Percentiles rank a stretch among this genome's conserved stretches.
Conservation (phyloP, 2,329 filamentous ascomycete genomes). For the Sarocladium oryzae region DNA sequence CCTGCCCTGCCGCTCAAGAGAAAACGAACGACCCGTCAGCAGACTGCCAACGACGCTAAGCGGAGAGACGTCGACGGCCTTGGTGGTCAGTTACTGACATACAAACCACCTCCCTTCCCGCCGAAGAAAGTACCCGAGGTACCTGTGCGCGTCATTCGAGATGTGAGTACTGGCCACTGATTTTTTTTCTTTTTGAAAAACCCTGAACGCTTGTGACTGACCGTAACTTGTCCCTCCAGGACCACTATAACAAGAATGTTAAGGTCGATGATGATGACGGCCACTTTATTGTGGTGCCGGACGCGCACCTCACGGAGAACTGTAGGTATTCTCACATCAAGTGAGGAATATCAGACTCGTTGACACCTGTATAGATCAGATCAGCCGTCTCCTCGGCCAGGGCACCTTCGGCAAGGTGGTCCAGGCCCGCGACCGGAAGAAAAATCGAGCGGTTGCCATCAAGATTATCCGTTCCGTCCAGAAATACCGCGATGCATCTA, state of each 20-base stretch:
- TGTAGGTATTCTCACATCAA: constrained; percentile 53
- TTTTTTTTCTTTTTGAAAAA: background rate
- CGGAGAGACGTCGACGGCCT: constrained; percentile 65
- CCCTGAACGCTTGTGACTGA: too few species aligned
- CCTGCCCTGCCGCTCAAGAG: constrained; percentile 72
- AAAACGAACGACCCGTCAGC: constrained; percentile 78
- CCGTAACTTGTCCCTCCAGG: constrained; percentile 14
- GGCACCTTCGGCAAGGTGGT: constrained; percentile 99
- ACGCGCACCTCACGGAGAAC: constrained; percentile 78
- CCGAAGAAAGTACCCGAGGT: constrained; percentile 86
- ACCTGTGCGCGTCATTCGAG: constrained; percentile 52
- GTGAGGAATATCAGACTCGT: background rate
- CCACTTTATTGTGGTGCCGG: constrained; percentile 89
- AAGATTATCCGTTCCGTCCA: constrained; percentile 98
- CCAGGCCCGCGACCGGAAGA: constrained; percentile 74
- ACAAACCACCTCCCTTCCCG: constrained; percentile 80
- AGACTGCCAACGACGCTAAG: constrained; percentile 76
- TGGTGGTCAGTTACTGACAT: constrained; percentile 67
- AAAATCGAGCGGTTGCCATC: constrained; percentile 77
- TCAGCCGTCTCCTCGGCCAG: constrained; percentile 84
- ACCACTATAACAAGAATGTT: constrained; percentile 45
- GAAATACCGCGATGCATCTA: constrained; percentile 93
- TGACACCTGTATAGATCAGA: constrained; percentile 58
- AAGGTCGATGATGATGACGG: constrained; percentile 96
- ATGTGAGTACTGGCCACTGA: constrained; percentile 42